Conservation (phyloP, 306 rosid genomes). For the Cajanus cajan region DNA sequence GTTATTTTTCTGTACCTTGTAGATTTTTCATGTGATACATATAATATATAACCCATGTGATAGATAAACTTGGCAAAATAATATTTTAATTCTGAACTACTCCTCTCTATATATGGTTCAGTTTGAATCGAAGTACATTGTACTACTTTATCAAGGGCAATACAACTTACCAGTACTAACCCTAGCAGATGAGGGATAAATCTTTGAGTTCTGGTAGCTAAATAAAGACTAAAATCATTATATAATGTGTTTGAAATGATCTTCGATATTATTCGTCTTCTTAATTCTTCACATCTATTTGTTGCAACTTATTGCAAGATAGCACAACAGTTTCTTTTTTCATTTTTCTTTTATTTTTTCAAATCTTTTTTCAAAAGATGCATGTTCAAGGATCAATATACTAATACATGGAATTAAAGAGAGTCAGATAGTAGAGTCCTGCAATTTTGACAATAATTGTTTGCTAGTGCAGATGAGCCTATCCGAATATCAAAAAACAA, state of each 20-base stretch:
- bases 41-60: background rate
- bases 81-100: background rate
- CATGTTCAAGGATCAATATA: background rate
- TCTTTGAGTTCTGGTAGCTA: background rate
- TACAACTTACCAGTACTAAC: background rate
- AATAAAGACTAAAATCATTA: background rate
- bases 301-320: background rate
- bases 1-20: background rate
- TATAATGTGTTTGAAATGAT: background rate
- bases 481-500: constrained; percentile 67
- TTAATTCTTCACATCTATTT: background rate
- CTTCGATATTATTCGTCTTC: background rate
- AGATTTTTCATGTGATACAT: background rate
- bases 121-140: background rate
- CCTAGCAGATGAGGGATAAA: background rate
- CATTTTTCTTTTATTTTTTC: background rate
- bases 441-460: constrained; percentile 28
- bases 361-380: background rate
- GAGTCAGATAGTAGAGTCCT: background rate
- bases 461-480: constrained; percentile 59
- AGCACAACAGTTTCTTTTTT: background rate
- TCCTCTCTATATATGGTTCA: background rate
- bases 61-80: background rate
- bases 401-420: background rate
- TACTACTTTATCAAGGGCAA: background rate